Evolutionary conservation across 768 basidiomycete species (phyloP).

Genomic region (Termitomyces sp.): DNA sequence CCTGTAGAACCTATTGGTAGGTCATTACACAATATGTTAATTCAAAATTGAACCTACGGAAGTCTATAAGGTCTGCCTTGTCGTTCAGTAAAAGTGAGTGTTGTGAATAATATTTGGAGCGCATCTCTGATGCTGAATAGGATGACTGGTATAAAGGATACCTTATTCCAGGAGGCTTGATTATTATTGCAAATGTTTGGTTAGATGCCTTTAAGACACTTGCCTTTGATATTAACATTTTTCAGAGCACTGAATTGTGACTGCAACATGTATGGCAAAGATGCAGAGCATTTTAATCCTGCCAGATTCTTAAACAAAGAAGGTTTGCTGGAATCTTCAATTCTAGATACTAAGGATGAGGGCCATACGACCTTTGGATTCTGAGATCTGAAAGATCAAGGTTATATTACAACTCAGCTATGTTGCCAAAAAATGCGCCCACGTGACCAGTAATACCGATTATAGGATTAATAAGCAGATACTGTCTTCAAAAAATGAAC

Average conservation of each 20-base stretch:
- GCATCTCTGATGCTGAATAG: not conserved
- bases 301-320: not conserved
- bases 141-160: not conserved
- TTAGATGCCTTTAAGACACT: not conserved
- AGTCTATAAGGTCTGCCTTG: not conserved
- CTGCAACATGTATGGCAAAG: not conserved
- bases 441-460: too few species aligned
- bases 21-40: not conserved
- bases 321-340: not conserved
- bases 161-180: not conserved
- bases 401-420: too few species aligned
- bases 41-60: not conserved
- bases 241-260: not conserved
- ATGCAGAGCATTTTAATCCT: not conserved
- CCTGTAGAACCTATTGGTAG: not conserved
- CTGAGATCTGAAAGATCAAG: too few species aligned
- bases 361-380: not conserved
- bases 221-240: not conserved
- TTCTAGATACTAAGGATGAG: not conserved
- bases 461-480: too few species aligned
- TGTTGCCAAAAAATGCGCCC: too few species aligned
- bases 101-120: not conserved
- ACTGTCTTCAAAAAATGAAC: too few species aligned
- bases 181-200: not conserved
- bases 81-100: not conserved